Evolutionary conservation across 2,329 filamentous ascomycete genomes (phyloP), one percentile per base, ranked within the genome.

Genomic region (Alternaria postmessia): DNA sequence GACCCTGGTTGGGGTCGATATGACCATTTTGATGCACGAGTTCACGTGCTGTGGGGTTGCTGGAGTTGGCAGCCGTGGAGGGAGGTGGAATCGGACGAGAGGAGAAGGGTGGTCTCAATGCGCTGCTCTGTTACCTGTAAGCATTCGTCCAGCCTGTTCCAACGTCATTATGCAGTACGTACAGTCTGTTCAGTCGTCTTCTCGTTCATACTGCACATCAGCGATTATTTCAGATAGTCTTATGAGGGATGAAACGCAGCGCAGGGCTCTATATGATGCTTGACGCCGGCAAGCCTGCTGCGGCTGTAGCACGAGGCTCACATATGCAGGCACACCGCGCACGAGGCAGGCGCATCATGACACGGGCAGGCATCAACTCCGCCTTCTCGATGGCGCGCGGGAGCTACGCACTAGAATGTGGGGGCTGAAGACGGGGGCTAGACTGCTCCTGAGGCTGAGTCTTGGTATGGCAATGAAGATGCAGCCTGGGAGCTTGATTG

Each of bases 101-200:
- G n/a, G 64, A 48, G 56, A 77, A 77, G 4, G 74, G 74, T 7
- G 72, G 69, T 8, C 57, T 62, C 39, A 70, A 61, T 6, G 24
- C 26, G 7, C 22, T 38, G 12, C 28, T 49, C 59, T 66, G 53
- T 11, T 18, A 28, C 16, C 24, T 28, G 41, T 53, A 34, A 55
- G 43, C 34, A 42, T 32, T 11, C 34, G 22, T 16, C 12, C 34
- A 18, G 24, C 6, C 16, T 16, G 14, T 28, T 16, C 8, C 20
- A 41, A 51, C 28, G 12, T n/a, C 16, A 16, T 5, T 26, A 16
- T 24, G 32, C 20, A 6, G 6, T 14, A 54, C 48, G 9, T 59
- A 66, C 58, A 24, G 39, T 38, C 5, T 54, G 41, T 16, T 59
- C 8, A 3, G 49, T 44, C 12, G 55, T 59, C 36, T 67, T 68